A percentile compares a stretch with the other conserved stretches of the same genome.
phyloP scores from a whole-genome alignment of 371 early-diverging fungal species.

The Mortierella sp. region DNA sequence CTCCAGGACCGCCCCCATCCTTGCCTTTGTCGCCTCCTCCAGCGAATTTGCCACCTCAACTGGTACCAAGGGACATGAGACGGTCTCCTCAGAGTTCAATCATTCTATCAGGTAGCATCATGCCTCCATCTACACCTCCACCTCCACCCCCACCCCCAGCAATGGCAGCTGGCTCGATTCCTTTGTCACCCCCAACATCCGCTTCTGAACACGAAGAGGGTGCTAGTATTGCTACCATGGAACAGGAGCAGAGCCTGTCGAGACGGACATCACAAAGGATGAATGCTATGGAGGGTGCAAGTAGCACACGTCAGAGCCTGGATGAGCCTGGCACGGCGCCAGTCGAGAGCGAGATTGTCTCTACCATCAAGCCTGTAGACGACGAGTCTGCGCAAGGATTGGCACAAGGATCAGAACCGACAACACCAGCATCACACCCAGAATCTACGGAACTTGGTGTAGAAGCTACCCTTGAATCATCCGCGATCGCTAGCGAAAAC shows the following conservation, averaged over 20 bases:
- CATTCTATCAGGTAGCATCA: slow-evolving; percentile 31
- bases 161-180: slow-evolving; percentile 5
- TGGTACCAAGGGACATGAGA: slow-evolving; percentile 36
- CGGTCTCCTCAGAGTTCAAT: slow-evolving; percentile 43
- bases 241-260: too few species aligned
- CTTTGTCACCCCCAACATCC: slow-evolving; percentile 18
- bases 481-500: slow-evolving; percentile 7
- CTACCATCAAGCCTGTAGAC: background rate
- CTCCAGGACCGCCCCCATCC: slow-evolving; percentile 38
- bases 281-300: too few species aligned
- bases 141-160: slow-evolving; percentile 23
- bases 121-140: slow-evolving; percentile 38
- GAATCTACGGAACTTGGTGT: background rate
- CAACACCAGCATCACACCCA: background rate
- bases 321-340: too few species aligned
- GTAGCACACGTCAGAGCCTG: background rate
- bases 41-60: slow-evolving; percentile 15
- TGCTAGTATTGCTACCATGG: too few species aligned
- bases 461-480: background rate
- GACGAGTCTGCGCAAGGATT: background rate
- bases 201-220: background rate
- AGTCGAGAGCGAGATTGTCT: too few species aligned
- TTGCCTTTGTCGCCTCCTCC: slow-evolving; percentile 22
- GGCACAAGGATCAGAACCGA: background rate
- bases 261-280: too few species aligned